Evolutionary conservation across 2,329 filamentous ascomycete species (phyloP).

Genomic region (Diaporthe helianthi): DNA sequence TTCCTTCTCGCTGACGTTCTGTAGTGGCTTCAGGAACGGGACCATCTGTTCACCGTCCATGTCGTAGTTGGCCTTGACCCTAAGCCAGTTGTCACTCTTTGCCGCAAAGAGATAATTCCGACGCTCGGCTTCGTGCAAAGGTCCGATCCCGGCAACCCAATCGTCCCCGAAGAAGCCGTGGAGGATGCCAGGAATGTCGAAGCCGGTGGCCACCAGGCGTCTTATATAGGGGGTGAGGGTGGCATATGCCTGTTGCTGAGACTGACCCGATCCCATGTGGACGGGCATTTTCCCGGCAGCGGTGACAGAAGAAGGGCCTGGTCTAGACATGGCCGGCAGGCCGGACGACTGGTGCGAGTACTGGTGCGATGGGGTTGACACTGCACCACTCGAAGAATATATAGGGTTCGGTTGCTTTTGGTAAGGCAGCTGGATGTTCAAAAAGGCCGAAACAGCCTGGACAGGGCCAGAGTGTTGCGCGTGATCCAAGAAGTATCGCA

Average conservation of each 20-base stretch:
- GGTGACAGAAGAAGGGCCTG: conserved; percentile 28
- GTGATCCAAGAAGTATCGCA: conserved; percentile 89
- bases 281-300: conserved; percentile 23
- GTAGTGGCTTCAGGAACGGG: conserved; percentile 86
- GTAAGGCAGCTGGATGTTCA: conserved; percentile 91
- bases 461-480: conserved; percentile 84
- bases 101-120: conserved; percentile 95
- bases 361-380: conserved; percentile 43
- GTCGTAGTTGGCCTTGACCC: conserved; percentile 90
- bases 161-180: conserved; percentile 98
- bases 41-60: conserved; percentile 82
- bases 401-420: conserved; percentile 66
- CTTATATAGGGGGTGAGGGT: conserved; percentile 89
- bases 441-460: conserved; percentile 85
- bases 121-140: conserved; percentile 86
- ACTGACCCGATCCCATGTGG: conserved; percentile 28
- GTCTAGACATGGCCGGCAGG: conserved; percentile 40
- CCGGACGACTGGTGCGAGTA: conserved; percentile 43
- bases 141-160: conserved; percentile 80
- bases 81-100: conserved; percentile 89
- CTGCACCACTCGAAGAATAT: conserved; percentile 48
- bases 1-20: conserved; percentile 77
- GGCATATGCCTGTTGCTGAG: conserved; percentile 48
- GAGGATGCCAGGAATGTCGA: conserved; percentile 85
- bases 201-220: conserved; percentile 87